Percentiles rank a stretch among this genome's conserved stretches.
phyloP scores from a whole-genome alignment of 164 flowering plant genomes.

The Berberis vulgaris region DNA sequence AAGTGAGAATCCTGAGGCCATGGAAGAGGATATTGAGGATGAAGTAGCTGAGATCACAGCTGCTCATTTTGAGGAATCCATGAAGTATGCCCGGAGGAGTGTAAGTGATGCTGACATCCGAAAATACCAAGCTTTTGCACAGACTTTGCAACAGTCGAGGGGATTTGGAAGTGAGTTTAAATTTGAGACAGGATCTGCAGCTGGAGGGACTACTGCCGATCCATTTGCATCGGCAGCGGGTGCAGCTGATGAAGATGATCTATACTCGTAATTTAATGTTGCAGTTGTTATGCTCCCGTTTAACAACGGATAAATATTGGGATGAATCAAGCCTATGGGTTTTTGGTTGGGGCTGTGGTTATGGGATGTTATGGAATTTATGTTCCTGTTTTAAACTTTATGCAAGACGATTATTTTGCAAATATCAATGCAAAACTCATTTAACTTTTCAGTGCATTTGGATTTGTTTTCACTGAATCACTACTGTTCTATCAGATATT shows the following conservation, averaged over 20 bases:
- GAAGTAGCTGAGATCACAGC: background rate
- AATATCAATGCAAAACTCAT: too few species aligned
- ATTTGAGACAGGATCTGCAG: background rate
- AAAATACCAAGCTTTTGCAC: background rate
- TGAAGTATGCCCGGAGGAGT: conserved; percentile 1
- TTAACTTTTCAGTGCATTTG: too few species aligned
- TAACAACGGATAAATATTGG: too few species aligned
- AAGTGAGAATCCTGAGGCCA: background rate
- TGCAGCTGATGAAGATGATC: background rate
- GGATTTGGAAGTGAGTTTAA: background rate
- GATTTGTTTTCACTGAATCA: too few species aligned
- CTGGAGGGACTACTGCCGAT: background rate
- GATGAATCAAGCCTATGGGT: too few species aligned
- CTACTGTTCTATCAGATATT: too few species aligned
- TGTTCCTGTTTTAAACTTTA: too few species aligned
- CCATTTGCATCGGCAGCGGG: background rate
- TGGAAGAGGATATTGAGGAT: conserved; percentile 1
- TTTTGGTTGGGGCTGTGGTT: too few species aligned
- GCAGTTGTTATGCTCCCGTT: too few species aligned
- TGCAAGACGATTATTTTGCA: too few species aligned
- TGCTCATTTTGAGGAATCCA: conserved; percentile 1
- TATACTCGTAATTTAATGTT: background rate
- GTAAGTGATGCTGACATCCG: conserved; percentile 1
- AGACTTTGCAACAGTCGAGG: background rate
- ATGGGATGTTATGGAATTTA: too few species aligned